A percentile compares a stretch with the other conserved stretches of the same genome.
These are phyloP conservation scores for Alternaria brassicae DNA, from an alignment of 2,329 filamentous ascomycete species.

Conservation along the genomic window DNA sequence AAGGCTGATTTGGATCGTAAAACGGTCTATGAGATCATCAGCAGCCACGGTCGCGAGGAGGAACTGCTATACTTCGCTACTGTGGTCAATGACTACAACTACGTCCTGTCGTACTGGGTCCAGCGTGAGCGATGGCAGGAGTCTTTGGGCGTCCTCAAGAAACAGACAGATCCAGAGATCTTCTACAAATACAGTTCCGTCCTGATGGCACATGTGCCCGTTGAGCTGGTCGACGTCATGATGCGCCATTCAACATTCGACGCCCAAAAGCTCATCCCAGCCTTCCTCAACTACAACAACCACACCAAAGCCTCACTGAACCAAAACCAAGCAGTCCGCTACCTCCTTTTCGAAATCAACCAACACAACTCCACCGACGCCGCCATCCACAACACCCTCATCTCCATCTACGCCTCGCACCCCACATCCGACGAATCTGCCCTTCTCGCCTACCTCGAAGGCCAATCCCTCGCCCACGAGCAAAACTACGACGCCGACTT, in stretches of 20 bases:
- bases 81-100: conserved; percentile 88
- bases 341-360: conserved; percentile 92
- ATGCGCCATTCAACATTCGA: conserved; percentile 90
- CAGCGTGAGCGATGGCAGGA: conserved; percentile 92
- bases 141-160: conserved; percentile 86
- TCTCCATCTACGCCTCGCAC: conserved; percentile 93
- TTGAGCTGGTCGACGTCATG: conserved; percentile 90
- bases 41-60: conserved; percentile 91
- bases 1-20: conserved; percentile 87
- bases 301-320: conserved; percentile 70
- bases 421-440: conserved; percentile 82
- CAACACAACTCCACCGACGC: conserved; percentile 79
- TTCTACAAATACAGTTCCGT: conserved; percentile 98
- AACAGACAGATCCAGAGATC: conserved; percentile 87
- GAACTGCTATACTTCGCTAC: conserved; percentile 92
- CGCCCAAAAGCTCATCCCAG: conserved; percentile 87
- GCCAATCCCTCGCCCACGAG: conserved; percentile 76
- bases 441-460: conserved; percentile 86
- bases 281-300: conserved; percentile 91
- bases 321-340: conserved; percentile 87
- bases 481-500: conserved; percentile 94
- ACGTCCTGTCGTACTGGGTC: conserved; percentile 95
- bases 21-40: conserved; percentile 94
- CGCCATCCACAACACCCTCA: conserved; percentile 94
- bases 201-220: conserved; percentile 87